These are phyloP conservation scores for Neurospora cerealis DNA, from an alignment of 495 filamentous ascomycete genomes.

Conservation along the genomic window DNA sequence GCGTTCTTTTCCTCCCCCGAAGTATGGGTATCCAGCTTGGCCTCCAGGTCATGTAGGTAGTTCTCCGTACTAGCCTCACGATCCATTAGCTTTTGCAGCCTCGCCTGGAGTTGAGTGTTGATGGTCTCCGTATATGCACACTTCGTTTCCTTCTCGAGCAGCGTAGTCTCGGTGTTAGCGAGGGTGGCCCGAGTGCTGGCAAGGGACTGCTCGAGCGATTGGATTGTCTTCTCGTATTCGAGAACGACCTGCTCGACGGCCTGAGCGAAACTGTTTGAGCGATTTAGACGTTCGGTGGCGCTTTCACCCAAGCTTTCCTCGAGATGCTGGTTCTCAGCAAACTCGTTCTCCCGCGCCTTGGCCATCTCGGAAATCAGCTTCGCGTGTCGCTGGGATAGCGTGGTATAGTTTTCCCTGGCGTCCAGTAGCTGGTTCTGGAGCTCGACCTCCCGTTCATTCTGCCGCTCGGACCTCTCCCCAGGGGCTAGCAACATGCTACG, in stretches of 20 bases:
- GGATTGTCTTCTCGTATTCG: constrained; percentile 98
- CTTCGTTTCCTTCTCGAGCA: constrained; percentile 89
- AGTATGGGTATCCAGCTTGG: constrained; percentile 78
- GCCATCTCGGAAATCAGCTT: constrained; percentile 92
- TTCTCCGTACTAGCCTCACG: constrained; percentile 81
- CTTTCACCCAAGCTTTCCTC: constrained; percentile 58
- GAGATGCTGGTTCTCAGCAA: constrained; percentile 36
- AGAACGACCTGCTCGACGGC: constrained; percentile 92
- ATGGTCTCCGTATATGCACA: constrained; percentile 87
- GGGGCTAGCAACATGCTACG: constrained; percentile 38
- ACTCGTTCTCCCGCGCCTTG: constrained; percentile 62
- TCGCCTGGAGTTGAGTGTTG: constrained; percentile 77
- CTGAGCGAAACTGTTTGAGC: constrained; percentile 89
- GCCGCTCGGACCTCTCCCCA: constrained; percentile 67
- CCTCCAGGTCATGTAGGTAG: constrained; percentile 85
- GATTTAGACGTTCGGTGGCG: constrained; percentile 80
- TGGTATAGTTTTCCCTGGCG: constrained; percentile 86
- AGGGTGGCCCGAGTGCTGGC: constrained; percentile 81
- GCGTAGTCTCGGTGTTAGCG: constrained; percentile 68
- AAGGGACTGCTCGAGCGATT: constrained; percentile 82
- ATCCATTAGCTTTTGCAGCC: constrained; percentile 82
- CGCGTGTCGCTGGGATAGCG: constrained; percentile 83
- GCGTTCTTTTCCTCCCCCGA: constrained; percentile 89
- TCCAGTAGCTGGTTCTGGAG: constrained; percentile 92
- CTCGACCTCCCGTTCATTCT: constrained; percentile 77